Evolutionary conservation across 805 yeast genomes (phyloP).

Genomic region (Limtongozyma cylindracea): DNA sequence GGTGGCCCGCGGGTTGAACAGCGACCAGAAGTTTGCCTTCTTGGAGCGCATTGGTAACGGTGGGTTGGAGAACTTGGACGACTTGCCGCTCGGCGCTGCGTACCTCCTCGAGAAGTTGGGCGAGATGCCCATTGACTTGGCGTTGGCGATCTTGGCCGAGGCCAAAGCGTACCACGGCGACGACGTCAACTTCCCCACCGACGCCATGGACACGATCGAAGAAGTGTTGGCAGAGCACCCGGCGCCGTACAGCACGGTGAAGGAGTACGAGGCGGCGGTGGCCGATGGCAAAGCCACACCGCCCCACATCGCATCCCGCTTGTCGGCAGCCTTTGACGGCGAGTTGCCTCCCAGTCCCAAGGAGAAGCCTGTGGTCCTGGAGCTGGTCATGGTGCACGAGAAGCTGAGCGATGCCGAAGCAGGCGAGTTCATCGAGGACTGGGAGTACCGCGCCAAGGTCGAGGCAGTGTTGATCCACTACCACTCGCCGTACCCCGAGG

Average conservation of each 20-base stretch:
- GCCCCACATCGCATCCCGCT: too few relatives aligned
- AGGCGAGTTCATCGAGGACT: too few relatives aligned
- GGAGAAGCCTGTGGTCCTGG: too few relatives aligned
- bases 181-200: conserved; percentile 20
- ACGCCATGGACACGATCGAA: conserved; percentile 10
- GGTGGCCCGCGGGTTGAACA: too few relatives aligned
- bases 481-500: conserved; percentile 16
- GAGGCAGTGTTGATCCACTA: conserved; percentile 13
- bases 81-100: background rate
- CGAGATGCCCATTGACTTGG: conserved; percentile 10
- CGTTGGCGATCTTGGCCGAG: conserved; percentile 12
- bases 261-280: too few relatives aligned
- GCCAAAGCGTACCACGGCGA: conserved; percentile 15
- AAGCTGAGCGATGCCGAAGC: too few relatives aligned
- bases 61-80: background rate
- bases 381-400: too few relatives aligned
- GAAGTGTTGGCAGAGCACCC: conserved; percentile 3
- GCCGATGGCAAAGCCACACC: too few relatives aligned
- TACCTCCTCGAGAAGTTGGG: conserved; percentile 14
- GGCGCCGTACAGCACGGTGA: too few relatives aligned
- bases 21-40: background rate
- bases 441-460: conserved; percentile 10
- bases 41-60: background rate
- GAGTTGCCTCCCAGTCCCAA: too few relatives aligned
- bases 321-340: too few relatives aligned